A percentile compares a stretch with the other conserved stretches of the same genome.
phyloP scores from a whole-genome alignment of 2,329 filamentous ascomycete genomes.

The Curvularia verruculosa region DNA sequence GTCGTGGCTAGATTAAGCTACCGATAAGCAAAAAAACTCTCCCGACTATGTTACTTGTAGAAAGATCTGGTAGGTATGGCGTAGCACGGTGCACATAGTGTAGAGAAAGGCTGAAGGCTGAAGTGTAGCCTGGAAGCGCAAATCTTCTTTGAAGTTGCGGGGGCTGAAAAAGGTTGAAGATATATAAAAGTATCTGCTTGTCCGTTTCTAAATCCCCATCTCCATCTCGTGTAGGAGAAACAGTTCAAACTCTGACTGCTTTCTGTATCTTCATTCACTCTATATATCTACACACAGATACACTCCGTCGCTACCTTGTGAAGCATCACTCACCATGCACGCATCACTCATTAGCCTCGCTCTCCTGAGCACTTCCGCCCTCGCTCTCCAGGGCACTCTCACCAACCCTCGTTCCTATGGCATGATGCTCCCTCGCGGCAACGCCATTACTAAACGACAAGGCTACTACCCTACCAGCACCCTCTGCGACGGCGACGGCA shows the following conservation, averaged over 20 bases:
- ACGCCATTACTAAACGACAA: background rate
- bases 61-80: background rate
- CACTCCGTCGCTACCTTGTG: background rate
- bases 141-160: background rate
- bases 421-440: background rate
- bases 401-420: background rate
- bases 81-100: background rate
- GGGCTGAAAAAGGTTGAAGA: background rate
- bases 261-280: background rate
- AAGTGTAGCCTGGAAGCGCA: background rate
- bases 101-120: background rate
- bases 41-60: background rate
- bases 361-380: background rate
- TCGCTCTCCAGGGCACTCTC: background rate
- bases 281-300: background rate
- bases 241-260: too few species aligned
- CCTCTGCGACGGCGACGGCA: background rate
- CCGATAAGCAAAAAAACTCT: background rate
- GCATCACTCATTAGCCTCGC: background rate
- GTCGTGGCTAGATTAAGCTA: background rate
- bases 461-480: constrained; percentile 1
- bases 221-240: too few species aligned
- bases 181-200: too few species aligned
- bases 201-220: too few species aligned
- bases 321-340: background rate